Evolutionary conservation across 1,284 basidiomycete species (phyloP).

Genomic region (Leucoagaricus sp.): DNA sequence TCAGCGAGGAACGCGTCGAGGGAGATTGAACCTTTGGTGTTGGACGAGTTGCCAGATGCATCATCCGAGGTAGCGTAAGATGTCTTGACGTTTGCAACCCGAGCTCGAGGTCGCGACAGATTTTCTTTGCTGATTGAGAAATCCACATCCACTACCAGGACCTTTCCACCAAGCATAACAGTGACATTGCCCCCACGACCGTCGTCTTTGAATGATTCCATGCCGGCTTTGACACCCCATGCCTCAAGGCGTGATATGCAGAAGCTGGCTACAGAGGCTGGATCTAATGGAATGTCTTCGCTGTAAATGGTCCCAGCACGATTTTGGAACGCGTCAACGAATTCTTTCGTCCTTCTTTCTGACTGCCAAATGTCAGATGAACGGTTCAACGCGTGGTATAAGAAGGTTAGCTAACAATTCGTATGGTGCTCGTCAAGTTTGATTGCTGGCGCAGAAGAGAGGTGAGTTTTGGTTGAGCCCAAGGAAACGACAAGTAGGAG

Average conservation of each 20-base stretch:
- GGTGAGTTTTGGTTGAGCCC: constrained; percentile 64
- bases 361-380: constrained; percentile 38
- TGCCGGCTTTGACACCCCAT: constrained; percentile 63
- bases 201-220: constrained; percentile 73
- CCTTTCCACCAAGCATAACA: constrained; percentile 70
- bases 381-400: constrained; percentile 35
- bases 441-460: constrained; percentile 68
- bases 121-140: constrained; percentile 47
- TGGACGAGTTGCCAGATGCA: constrained; percentile 34
- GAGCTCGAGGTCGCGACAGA: constrained; percentile 39
- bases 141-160: constrained; percentile 75
- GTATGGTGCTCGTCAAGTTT: constrained; percentile 35
- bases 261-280: constrained; percentile 48
- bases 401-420: constrained; percentile 39
- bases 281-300: constrained; percentile 60
- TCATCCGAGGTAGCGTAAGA: constrained; percentile 66
- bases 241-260: constrained; percentile 55
- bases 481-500: constrained; percentile 46
- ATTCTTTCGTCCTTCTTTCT: constrained; percentile 50
- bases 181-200: constrained; percentile 48
- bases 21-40: constrained; percentile 51
- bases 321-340: constrained; percentile 44
- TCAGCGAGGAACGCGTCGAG: constrained; percentile 63
- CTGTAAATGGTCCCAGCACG: constrained; percentile 51
- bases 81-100: constrained; percentile 61